Evolutionary conservation across 2,329 filamentous ascomycete genomes (phyloP), one percentile per base, ranked within the genome.

Genomic region (Aureobasidium sp.): DNA sequence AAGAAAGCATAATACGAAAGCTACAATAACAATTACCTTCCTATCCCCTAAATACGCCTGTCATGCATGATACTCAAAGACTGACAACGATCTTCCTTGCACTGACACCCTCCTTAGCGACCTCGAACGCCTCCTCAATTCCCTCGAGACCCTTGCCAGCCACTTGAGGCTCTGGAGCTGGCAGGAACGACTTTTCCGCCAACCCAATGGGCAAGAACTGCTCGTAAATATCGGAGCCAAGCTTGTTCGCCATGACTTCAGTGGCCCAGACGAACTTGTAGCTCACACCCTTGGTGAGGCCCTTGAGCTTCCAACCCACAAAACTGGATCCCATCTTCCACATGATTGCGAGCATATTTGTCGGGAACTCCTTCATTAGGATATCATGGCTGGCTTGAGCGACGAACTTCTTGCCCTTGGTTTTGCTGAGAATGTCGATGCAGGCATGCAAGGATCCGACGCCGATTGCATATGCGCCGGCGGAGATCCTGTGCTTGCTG

Each of bases 131-230:
- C 11, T 61, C 62, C 50, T 70, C 67, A 4, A 68, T 22, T 4
- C 39, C 53, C 33, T 68, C 67, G 22, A 70, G 57, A 0, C 68
- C 68, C 48, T 66, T 62, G 0, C 66, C 68, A 19, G 65, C 59
- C 5, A 70, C 64, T 47, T 67, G 58, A 12, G 67, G 42, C 17
- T 62, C 60, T 24, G 65, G 73, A 14, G 71, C 68, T 45, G 68
- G 63, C 62, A 68, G 64, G 62, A 73, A 70, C 56, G 66, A 67
- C 0, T 72, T 71, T 17, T 68, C 63, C 22, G 68, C 71, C 61
- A 79, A 60, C 1, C 76, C 77, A 9, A 64, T 45, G 0, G 71
- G 68, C 50, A 76, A 22, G 35, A 61, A 64, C 22, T 59, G 35
- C 22, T 40, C 42, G 8, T 42, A 62, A 9, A 64, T 60, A 8